Evolutionary conservation across 306 rosid species (phyloP).

Genomic region (Castanospermum australe): DNA sequence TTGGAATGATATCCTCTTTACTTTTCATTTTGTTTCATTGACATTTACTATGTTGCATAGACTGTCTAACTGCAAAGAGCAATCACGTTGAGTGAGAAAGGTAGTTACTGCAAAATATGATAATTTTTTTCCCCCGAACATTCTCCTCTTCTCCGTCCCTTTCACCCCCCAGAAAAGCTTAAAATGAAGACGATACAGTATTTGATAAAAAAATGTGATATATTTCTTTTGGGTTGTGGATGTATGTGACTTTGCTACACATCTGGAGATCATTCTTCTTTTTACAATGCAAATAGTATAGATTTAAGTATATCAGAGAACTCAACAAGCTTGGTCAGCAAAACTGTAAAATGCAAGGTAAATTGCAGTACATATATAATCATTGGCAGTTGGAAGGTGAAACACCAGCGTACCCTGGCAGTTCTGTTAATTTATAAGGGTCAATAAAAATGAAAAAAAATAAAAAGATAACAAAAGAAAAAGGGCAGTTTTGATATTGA

Average conservation of each 20-base stretch:
- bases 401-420: slow-evolving; percentile 17
- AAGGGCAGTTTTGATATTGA: slow-evolving; percentile 10
- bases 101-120: slow-evolving; percentile 20
- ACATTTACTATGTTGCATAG: slow-evolving; percentile 11
- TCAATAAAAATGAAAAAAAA: no score
- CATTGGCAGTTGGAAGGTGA: slow-evolving; percentile 7
- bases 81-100: neutral
- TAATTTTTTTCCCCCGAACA: neutral
- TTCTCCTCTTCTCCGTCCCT: neutral
- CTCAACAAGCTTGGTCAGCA: slow-evolving; percentile 23
- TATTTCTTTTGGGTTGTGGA: no score
- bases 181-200: no score
- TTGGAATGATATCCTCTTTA: slow-evolving; percentile 12
- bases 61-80: slow-evolving; percentile 12
- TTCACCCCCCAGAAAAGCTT: no score
- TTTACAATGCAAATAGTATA: neutral
- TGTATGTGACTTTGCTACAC: neutral
- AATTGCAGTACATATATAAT: slow-evolving; percentile 28
- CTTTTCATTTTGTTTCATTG: slow-evolving; percentile 27
- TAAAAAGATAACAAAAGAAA: neutral
- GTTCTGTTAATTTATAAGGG: slow-evolving; percentile 4
- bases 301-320: slow-evolving; percentile 20
- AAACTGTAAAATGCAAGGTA: slow-evolving; percentile 36
- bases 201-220: no score
- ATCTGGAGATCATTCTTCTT: slow-evolving; percentile 14